A percentile compares a stretch with the other conserved stretches of the same genome.
Conservation (phyloP, 768 basidiomycete genomes). For the Lactarius hengduanensis region DNA sequence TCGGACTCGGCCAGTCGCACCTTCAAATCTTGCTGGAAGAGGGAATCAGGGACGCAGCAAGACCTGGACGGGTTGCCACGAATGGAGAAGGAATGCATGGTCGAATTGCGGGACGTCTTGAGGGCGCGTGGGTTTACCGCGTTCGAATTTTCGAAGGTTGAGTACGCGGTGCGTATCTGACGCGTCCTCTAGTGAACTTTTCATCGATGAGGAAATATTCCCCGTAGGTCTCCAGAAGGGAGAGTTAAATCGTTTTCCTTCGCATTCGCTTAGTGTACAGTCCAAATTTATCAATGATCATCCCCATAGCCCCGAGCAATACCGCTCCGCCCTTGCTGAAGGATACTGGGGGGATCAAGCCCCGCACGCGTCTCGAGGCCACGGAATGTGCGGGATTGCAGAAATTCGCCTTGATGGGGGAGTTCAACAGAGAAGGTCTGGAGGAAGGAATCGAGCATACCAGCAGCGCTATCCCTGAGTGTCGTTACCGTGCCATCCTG, state of each 20-base stretch:
- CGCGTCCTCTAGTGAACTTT: not conserved
- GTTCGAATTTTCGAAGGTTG: not conserved
- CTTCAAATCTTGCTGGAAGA: not conserved
- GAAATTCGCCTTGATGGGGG: constrained; percentile 54
- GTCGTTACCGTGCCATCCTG: constrained; percentile 57
- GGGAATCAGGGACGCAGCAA: not conserved
- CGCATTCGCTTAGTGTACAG: not conserved
- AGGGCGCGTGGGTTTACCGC: not conserved
- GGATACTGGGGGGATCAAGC: constrained; percentile 70
- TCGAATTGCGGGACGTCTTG: not conserved
- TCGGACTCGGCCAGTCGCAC: not conserved
- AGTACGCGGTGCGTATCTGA: not conserved
- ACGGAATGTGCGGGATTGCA: constrained; percentile 70
- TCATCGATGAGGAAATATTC: not conserved
- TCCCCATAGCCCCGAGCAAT: constrained; percentile 86
- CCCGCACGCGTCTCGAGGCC: constrained; percentile 80
- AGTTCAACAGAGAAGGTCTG: constrained; percentile 13
- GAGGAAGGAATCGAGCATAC: constrained; percentile 39
- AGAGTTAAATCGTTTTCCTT: not conserved
- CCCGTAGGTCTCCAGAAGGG: not conserved
- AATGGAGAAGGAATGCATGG: not conserved
- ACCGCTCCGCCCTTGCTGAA: constrained; percentile 90
- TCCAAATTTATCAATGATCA: constrained; percentile 31
- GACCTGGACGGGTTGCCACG: not conserved
- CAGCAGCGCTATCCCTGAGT: constrained; percentile 67